Conservation (phyloP, 257 asterid genomes). For the Plectranthus barbatus region DNA sequence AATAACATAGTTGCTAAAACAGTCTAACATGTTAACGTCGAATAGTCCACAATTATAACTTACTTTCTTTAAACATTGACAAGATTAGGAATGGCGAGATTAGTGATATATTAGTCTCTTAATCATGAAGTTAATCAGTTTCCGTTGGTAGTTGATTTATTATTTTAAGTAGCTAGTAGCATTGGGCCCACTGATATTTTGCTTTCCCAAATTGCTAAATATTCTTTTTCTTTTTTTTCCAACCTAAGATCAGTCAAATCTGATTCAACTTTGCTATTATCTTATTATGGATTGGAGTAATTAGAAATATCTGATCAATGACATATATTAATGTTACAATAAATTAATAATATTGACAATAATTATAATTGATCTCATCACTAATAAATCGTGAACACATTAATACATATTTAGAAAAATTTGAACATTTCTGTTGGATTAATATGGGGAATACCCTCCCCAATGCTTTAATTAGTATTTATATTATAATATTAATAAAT, state of each 20-base stretch:
- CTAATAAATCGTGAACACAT: no score
- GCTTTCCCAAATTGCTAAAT: neutral
- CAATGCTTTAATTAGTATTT: no score
- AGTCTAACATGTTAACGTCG: conserved; percentile 11
- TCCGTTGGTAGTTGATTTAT: conserved; percentile 23
- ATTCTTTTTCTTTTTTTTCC: neutral
- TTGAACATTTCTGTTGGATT: no score
- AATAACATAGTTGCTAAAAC: no score
- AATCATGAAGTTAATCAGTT: conserved; percentile 18
- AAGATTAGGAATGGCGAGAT: conserved; percentile 9
- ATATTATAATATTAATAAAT: no score
- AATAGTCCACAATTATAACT: neutral
- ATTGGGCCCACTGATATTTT: neutral
- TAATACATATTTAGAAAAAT: no score
- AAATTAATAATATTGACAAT: no score
- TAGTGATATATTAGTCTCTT: conserved; percentile 11
- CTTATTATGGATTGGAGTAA: no score
- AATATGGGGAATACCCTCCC: no score
- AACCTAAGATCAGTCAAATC: neutral
- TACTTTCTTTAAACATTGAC: neutral
- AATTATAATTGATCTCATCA: no score
- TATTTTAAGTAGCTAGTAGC: neutral
- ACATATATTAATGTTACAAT: no score
- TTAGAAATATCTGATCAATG: no score
- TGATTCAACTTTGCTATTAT: neutral